Evolutionary conservation across 345 rosid species (phyloP).

Genomic region (Gossypium stocksii): DNA sequence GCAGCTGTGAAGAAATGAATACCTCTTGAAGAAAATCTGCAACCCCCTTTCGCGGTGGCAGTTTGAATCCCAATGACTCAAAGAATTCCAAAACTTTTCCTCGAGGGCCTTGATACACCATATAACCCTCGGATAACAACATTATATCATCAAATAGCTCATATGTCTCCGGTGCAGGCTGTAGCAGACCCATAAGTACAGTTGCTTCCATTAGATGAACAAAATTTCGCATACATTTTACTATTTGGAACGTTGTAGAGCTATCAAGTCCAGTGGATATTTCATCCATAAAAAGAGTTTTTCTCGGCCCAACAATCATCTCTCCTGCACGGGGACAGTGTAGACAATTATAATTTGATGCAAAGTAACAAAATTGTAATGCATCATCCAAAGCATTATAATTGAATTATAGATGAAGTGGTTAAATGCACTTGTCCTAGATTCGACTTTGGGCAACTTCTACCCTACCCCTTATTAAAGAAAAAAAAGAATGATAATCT

Average conservation of each 20-base stretch:
- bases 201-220: constrained; percentile 92
- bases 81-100: constrained; percentile 69
- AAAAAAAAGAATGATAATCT: background rate
- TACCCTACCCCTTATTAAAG: background rate
- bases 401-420: background rate
- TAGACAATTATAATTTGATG: background rate
- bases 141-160: constrained; percentile 81
- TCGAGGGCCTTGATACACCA: constrained; percentile 86
- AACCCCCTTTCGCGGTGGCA: constrained; percentile 80
- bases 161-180: constrained; percentile 96
- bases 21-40: constrained; percentile 99
- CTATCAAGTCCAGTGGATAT: constrained; percentile 95
- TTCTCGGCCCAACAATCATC: constrained; percentile 92
- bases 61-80: constrained; percentile 73
- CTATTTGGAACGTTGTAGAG: constrained; percentile 86
- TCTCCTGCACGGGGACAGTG: constrained; percentile 55
- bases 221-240: constrained; percentile 72
- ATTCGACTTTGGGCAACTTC: too few species aligned
- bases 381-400: background rate
- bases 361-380: background rate
- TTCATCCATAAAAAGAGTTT: constrained; percentile 96
- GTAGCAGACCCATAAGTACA: constrained; percentile 88
- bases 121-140: constrained; percentile 73
- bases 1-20: constrained; percentile 4
- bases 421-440: too few species aligned